Evolutionary conservation across 2,329 filamentous ascomycete species (phyloP), one percentile per base, ranked within the genome.

Genomic region (Aspergillus neotritici): DNA sequence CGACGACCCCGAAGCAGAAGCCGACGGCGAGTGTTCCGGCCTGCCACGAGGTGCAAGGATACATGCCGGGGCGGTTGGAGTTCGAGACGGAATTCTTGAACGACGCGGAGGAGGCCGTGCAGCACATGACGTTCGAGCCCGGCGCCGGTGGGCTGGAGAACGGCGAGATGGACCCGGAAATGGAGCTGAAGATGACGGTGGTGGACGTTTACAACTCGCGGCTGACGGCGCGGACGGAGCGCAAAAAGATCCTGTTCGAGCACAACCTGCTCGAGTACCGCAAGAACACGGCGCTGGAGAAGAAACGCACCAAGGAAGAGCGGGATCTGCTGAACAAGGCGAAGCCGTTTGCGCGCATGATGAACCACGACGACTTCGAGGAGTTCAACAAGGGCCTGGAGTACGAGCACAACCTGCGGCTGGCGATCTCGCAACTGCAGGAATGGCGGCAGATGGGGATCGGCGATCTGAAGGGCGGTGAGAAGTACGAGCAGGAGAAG

Each of bases 61-160:
- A 94, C 65, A 98, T 98, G 93, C 93, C 93, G 3, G 93, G 93
- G 34, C 88, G 93, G 32, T 69, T 98, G 52, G 93, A 98, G 61
- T 98, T 98, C 52, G 93, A 98, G 73, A 96, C 87, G 0, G 93
- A 98, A 59, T 93, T 95, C 62, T 87, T 91, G 60, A 98, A 98
- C 59, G 93, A 98, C 59, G 93, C 93, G 1, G 93, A 98, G 70
- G 94, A 97, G 68, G 91, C 91, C 0, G 93, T 98, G 2, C 93
- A 98, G 64, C 83, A 94, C 51, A 97, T 98, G 90, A 86, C 94
- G 51, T 98, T 98, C 59, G 91, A 97, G 44, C 91, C 93, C 0
- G 93, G 93, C 17, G 91, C 96, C 67, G 93, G 93, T 44, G 76
- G 94, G 53, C 94, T 95, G 59, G 83, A 86, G 1, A 95, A 89